phyloP scores from a whole-genome alignment of 371 early-diverging fungal species.

The Lichtheimia corymbifera region DNA sequence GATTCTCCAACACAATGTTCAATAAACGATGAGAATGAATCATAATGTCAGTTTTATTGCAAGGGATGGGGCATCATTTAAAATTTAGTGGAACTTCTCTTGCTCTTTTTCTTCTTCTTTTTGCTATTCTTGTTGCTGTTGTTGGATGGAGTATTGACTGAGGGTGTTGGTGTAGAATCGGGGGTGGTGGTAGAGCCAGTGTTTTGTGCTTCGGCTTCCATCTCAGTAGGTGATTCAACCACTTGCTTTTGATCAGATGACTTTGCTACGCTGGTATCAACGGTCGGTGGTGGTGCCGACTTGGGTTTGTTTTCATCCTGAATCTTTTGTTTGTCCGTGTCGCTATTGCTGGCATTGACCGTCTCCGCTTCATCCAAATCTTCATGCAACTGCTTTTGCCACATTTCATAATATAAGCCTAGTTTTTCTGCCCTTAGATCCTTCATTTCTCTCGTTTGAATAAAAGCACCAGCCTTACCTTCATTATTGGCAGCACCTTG shows the following conservation, averaged over 20 bases:
- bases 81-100: not conserved
- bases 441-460: too few relatives aligned
- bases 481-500: conserved; percentile 6
- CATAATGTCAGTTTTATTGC: too few relatives aligned
- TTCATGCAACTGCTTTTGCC: conserved; percentile 88
- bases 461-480: not conserved
- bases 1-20: too few relatives aligned
- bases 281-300: not conserved
- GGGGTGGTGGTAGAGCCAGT: not conserved
- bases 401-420: conserved; percentile 84
- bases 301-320: not conserved
- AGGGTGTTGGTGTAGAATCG: not conserved
- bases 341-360: not conserved
- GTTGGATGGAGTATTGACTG: not conserved
- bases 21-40: too few relatives aligned
- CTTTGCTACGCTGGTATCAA: not conserved
- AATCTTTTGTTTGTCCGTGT: not conserved
- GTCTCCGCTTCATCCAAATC: conserved; percentile 23
- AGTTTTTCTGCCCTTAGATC: not conserved
- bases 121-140: not conserved
- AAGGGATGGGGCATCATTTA: not conserved
- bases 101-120: conserved; percentile 3
- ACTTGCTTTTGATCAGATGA: not conserved
- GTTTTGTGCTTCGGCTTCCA: not conserved
- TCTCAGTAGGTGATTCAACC: conserved; percentile 15